Evolutionary conservation across 1,284 basidiomycete species (phyloP).

Genomic region (Heliocybe sulcata): DNA sequence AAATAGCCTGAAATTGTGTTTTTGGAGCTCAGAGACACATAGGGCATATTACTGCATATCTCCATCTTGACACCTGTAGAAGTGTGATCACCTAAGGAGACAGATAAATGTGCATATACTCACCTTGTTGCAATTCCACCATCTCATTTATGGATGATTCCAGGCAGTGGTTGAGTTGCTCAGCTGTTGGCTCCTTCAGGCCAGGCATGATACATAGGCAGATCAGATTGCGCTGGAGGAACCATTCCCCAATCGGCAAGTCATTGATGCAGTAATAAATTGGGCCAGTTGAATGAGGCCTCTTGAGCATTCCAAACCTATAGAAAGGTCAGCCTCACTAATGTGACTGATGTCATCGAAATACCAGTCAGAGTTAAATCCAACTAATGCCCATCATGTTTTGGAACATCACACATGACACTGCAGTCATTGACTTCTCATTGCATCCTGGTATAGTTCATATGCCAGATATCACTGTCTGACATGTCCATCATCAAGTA

Average conservation of each 20-base stretch:
- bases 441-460: background rate
- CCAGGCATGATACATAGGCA: constrained; percentile 6
- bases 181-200: constrained; percentile 12
- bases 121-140: background rate
- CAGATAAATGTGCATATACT: background rate
- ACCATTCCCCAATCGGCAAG: constrained; percentile 14
- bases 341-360: constrained; percentile 5
- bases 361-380: constrained; percentile 23
- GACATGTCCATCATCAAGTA: constrained; percentile 19
- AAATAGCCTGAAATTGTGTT: no score
- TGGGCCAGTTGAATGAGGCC: constrained; percentile 21
- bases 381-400: constrained; percentile 3
- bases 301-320: constrained; percentile 18
- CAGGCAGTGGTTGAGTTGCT: constrained; percentile 14
- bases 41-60: no score
- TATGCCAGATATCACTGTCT: constrained; percentile 16
- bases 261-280: constrained; percentile 20
- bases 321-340: background rate
- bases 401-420: background rate
- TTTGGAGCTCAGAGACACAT: no score
- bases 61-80: no score
- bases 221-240: constrained; percentile 16
- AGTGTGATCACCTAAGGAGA: background rate
- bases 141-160: constrained; percentile 9
- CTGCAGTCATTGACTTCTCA: background rate